A percentile compares a stretch with the other conserved stretches of the same genome.
phyloP scores from a whole-genome alignment of 2,329 filamentous ascomycete species.

The Fonsecaea nubica region DNA sequence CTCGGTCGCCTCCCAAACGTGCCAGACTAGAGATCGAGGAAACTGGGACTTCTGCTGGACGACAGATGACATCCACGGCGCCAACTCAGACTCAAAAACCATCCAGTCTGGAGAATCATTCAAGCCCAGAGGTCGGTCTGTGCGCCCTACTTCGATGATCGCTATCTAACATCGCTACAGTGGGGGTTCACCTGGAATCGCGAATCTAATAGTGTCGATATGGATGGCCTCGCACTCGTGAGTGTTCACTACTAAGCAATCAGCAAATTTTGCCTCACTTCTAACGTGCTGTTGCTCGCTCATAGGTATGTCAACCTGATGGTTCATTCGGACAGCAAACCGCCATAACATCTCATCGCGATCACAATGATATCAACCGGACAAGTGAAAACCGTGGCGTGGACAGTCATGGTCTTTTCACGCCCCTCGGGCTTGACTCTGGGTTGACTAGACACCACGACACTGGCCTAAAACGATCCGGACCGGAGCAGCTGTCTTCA shows the following conservation, averaged over 20 bases:
- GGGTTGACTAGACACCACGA: not conserved
- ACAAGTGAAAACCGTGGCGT: not conserved
- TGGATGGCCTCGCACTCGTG: not conserved
- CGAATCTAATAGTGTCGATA: not conserved
- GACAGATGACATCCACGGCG: not conserved
- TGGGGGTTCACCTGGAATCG: not conserved
- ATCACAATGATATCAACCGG: not conserved
- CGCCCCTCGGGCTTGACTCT: not conserved
- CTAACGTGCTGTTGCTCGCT: not conserved
- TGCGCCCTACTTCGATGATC: not conserved
- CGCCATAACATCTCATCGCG: not conserved
- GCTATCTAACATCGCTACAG: not conserved
- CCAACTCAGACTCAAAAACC: not conserved
- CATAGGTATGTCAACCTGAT: not conserved
- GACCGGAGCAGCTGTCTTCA: not conserved
- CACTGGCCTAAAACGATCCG: not conserved
- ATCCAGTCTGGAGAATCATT: not conserved
- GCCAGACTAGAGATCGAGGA: not conserved
- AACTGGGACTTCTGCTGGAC: not conserved
- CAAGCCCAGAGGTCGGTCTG: not conserved
- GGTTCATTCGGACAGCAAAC: not conserved
- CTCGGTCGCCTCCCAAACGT: not conserved
- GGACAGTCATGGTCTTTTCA: not conserved
- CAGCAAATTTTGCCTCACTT: not conserved
- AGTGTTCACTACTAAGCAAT: not conserved